Evolutionary conservation across 306 rosid species (phyloP).

Genomic region (Psophocarpus tetragonolobus): DNA sequence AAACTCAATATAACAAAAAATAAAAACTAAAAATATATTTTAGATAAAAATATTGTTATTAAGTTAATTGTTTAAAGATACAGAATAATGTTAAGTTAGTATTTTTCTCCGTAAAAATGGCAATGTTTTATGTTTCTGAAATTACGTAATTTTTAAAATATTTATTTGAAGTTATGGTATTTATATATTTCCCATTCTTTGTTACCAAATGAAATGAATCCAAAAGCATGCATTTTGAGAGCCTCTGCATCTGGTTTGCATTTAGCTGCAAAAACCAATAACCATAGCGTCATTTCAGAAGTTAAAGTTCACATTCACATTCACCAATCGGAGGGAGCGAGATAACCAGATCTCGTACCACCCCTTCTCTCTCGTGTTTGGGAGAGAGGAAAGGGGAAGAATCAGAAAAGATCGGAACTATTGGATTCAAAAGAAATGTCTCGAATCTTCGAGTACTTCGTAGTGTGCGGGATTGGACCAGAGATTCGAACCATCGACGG

Average conservation of each 20-base stretch:
- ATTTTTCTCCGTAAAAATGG: too few species aligned
- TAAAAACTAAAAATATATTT: too few species aligned
- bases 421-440: slow-evolving; percentile 55
- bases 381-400: slow-evolving; percentile 48
- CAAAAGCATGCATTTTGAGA: slow-evolving; percentile 18
- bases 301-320: slow-evolving; percentile 14
- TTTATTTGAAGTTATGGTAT: too few species aligned
- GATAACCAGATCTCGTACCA: slow-evolving; percentile 37
- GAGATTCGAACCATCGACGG: slow-evolving; percentile 91
- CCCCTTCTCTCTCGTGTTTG: slow-evolving; percentile 44
- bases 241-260: slow-evolving; percentile 15
- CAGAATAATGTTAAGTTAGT: too few species aligned
- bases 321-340: slow-evolving; percentile 13
- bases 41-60: too few species aligned
- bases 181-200: too few species aligned
- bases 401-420: slow-evolving; percentile 6
- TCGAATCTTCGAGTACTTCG: slow-evolving; percentile 92
- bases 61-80: too few species aligned
- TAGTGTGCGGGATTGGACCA: slow-evolving; percentile 96
- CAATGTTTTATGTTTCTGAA: too few species aligned
- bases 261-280: background rate
- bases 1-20: too few species aligned
- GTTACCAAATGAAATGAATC: background rate
- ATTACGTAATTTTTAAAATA: too few species aligned
- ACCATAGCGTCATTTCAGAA: background rate